Evolutionary conservation across 2,329 filamentous ascomycete genomes (phyloP).

Genomic region (Hymenoscyphus fructigenus): DNA sequence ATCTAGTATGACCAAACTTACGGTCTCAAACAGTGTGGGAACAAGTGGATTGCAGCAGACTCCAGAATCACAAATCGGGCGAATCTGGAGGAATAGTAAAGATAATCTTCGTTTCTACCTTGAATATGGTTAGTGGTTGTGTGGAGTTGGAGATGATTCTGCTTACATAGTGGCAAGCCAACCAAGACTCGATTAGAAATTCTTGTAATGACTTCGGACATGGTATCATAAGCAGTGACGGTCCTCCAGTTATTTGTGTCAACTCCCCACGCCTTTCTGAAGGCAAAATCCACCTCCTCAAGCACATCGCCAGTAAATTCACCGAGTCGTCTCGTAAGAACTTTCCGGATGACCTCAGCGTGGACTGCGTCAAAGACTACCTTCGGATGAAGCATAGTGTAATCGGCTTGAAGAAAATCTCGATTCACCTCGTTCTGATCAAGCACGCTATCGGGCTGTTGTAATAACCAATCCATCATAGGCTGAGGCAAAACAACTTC

Average conservation of each 20-base stretch:
- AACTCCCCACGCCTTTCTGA: conserved; percentile 29
- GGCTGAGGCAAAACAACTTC: conserved; percentile 45
- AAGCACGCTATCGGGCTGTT: conserved; percentile 42
- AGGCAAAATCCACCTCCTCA: conserved; percentile 29
- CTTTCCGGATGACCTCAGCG: conserved; percentile 36
- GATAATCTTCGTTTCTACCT: conserved; percentile 38
- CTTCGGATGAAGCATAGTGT: conserved; percentile 34
- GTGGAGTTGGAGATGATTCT: neutral
- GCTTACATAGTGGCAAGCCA: conserved; percentile 34
- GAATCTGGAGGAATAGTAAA: conserved; percentile 34
- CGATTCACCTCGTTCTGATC: conserved; percentile 39
- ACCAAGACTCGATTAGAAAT: conserved; percentile 36
- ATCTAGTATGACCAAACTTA: conserved; percentile 23
- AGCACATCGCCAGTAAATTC: conserved; percentile 30
- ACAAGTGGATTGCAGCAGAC: conserved; percentile 36
- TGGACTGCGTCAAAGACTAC: conserved; percentile 38
- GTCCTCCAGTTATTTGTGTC: conserved; percentile 31
- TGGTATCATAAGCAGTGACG: conserved; percentile 27
- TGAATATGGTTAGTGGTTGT: neutral
- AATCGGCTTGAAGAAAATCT: conserved; percentile 41
- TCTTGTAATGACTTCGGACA: conserved; percentile 31
- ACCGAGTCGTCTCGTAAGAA: conserved; percentile 37
- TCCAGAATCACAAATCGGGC: conserved; percentile 38
- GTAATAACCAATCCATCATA: conserved; percentile 42
- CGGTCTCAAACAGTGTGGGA: conserved; percentile 37